Evolutionary conservation across 1,284 basidiomycete genomes (phyloP), one percentile per base, ranked within the genome.

Genomic region (Cryptococcus sp.): DNA sequence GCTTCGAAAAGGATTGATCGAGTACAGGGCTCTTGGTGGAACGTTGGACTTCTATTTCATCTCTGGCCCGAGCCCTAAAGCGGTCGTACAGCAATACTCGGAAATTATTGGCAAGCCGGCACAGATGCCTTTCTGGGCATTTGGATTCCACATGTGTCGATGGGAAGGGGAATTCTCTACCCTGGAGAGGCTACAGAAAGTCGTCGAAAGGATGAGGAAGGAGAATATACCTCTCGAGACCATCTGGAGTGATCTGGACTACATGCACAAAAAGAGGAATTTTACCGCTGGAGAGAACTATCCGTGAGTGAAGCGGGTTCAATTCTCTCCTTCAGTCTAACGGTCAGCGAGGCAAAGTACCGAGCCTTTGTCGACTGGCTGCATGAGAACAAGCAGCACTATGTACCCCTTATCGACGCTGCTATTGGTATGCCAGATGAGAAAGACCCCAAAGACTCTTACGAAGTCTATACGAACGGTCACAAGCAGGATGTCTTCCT

Each of bases 71-170:
- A 77, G 77, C 16, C 82, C 84, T n/a, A 76, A 77, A 32, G 75
- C 78, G 18, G 85, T 87, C 11, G 79, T 85, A 36, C 78, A 83
- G 53, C 87, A 88, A 65, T 86, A 88, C 60, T 78, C 82, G 9
- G 49, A 61, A 23, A 50, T 63, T 16, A 61, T 67, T 7, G 70
- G 71, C 1, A 41, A 53, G 3, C 65, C 71, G 10, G 56, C 59
- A 22, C 52, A 55, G 34, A 61, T 67, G 48, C 69, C 70, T 7
- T 66, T 62, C 50, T 72, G 70, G 71, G 53, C 62, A 4, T 64
- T 72, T 32, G 71, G 70, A 4, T 67, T 72, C 53, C 71, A 73
- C 49, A 61, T 72, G 14, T 72, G 66, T 49, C 76, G 83, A 52
- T 65, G 61, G 63, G 60, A 39, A 7, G 36, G 36, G 7, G 36